Percentiles rank a stretch among this genome's conserved stretches.
phyloP scores from a whole-genome alignment of 495 filamentous ascomycete species.

The Evernia prunastri region DNA sequence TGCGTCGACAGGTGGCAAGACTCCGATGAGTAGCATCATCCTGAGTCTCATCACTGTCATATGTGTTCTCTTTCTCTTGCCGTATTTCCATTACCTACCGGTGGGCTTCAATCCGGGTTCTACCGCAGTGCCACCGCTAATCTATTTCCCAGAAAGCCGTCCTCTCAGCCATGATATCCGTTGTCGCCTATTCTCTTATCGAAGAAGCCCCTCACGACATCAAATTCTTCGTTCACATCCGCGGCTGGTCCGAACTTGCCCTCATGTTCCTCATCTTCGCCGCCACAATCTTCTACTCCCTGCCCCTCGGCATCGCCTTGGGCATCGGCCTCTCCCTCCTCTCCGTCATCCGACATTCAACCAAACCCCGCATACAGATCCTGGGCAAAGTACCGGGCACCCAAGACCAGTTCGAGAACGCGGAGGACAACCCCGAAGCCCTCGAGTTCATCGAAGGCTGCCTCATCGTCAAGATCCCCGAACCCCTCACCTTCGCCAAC shows the following conservation, averaged over 20 bases:
- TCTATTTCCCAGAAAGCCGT: conserved; percentile 69
- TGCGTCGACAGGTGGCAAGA: conserved; percentile 79
- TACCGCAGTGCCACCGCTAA: conserved; percentile 7
- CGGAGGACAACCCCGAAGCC: conserved; percentile 66
- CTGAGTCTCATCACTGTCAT: conserved; percentile 75
- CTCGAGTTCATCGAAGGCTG: conserved; percentile 88
- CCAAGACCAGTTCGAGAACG: conserved; percentile 71
- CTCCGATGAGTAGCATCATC: conserved; percentile 84
- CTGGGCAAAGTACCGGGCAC: conserved; percentile 83
- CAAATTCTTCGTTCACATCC: conserved; percentile 78
- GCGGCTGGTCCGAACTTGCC: conserved; percentile 73
- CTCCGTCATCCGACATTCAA: conserved; percentile 81
- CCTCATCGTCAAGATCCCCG: conserved; percentile 93
- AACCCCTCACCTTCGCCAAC: conserved; percentile 94
- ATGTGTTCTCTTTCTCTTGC: conserved; percentile 72
- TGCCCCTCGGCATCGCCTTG: conserved; percentile 78
- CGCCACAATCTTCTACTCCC: conserved; percentile 87
- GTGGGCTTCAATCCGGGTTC: conserved; percentile 41
- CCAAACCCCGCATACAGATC: conserved; percentile 93
- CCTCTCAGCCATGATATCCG: conserved; percentile 87
- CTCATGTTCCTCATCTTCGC: conserved; percentile 87
- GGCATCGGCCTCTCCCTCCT: conserved; percentile 84
- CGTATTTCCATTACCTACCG: conserved; percentile 90
- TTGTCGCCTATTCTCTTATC: conserved; percentile 88
- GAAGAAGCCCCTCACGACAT: conserved; percentile 94